phyloP scores from a whole-genome alignment of 352 stramenopile species.

The Pythium sp. region DNA sequence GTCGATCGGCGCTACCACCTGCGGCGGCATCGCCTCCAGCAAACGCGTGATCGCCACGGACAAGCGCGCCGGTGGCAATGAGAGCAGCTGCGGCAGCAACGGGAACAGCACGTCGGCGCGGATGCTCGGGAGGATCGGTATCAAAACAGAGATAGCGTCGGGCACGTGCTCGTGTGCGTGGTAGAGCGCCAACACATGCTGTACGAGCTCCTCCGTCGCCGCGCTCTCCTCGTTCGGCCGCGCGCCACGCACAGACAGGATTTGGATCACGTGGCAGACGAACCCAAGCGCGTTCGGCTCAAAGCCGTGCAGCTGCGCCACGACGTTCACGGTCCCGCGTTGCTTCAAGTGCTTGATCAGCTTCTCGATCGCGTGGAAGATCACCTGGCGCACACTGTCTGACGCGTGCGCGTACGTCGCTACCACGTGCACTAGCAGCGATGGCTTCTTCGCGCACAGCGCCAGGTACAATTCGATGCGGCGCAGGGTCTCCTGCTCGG shows the following conservation, averaged over 20 bases:
- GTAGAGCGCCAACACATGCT: constrained; percentile 64
- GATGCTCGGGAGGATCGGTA: constrained; percentile 60
- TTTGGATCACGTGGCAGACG: constrained; percentile 76
- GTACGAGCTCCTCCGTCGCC: constrained; percentile 45
- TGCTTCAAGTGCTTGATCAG: constrained; percentile 84
- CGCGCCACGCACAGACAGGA: constrained; percentile 44
- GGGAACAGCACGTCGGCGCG: constrained; percentile 55
- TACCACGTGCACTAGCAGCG: constrained; percentile 56
- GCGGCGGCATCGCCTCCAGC: constrained; percentile 70
- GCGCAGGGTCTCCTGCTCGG: constrained; percentile 57
- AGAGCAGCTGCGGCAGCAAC: constrained; percentile 54
- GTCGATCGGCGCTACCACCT: constrained; percentile 60
- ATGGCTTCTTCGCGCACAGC: constrained; percentile 75
- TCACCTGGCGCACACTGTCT: constrained; percentile 60
- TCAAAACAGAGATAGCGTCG: constrained; percentile 67
- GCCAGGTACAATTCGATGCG: constrained; percentile 70
- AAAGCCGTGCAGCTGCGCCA: constrained; percentile 69
- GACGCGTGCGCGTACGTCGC: constrained; percentile 54
- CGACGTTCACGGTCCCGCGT: constrained; percentile 47
- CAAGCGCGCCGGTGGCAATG: constrained; percentile 47
- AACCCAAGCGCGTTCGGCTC: constrained; percentile 54
- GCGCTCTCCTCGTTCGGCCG: constrained; percentile 35
- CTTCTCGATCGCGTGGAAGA: constrained; percentile 80
- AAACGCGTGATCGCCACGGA: constrained; percentile 69
- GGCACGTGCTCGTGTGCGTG: constrained; percentile 49